Base-by-base conservation (phyloP, 345 rosid species). In the Orychophragmus violaceus region DNA sequence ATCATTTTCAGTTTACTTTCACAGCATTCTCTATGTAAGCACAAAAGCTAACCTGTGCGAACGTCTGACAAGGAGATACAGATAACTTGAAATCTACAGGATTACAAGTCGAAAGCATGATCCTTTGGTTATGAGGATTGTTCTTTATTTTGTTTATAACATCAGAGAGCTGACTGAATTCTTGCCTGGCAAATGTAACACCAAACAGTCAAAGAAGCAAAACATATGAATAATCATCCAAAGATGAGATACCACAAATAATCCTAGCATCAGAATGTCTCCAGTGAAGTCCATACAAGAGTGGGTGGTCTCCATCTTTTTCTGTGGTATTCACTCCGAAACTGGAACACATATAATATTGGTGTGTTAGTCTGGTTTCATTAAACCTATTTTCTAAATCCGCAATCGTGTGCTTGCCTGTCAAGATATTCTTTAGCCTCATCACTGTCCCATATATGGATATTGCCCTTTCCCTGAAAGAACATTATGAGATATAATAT, bases 241-340 rank as follows among this genome's bases (percentile, higher is more conserved):
- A n/a, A n/a, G n/a, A n/a, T n/a, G n/a, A n/a, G n/a, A n/a, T n/a
- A 74, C 16, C 59, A 80, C 68, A 14, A 66, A 89, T n/a, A n/a
- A n/a, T n/a, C 95, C 89, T 85, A 35, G 96, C 88, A 64, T 93
- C 96, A 79, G 84, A 84, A 62, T 81, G 86, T 49, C 87, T 89
- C 98, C 95, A 87, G 66, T 87, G 89, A 66, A 89, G 85, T 57
- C 94, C 91, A 79, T 82, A 84, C 6, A 88, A 80, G 35, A 90
- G 83, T 80, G 33, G 87, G 88, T 59, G 83, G 90, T 27, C 82
- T 71, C 84, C 92, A 74, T 89, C 92, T 64, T 83, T 93, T 72
- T 77, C 92, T 52, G 85, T 77, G 39, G 78, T 90, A 35, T 30
- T 80, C 64, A 84, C 70, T 56, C 86, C 87, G 51, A 89, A 18